phyloP scores from a whole-genome alignment of 2,329 filamentous ascomycete species.

The Fusarium pseudoanthophilum region DNA sequence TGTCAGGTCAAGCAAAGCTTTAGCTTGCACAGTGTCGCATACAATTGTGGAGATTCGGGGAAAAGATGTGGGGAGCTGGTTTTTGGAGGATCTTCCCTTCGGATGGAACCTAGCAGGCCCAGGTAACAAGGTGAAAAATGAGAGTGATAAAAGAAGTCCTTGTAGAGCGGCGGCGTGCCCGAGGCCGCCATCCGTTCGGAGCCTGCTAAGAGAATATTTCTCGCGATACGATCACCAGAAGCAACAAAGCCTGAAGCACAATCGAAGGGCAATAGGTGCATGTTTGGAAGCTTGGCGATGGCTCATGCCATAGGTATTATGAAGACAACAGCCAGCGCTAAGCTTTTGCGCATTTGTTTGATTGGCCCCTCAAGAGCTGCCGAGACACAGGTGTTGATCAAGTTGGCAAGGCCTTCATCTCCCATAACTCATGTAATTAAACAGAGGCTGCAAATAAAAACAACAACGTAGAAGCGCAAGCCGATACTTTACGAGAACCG shows the following conservation, averaged over 20 bases:
- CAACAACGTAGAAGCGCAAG: background rate
- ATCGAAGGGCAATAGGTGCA: background rate
- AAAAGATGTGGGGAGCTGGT: conserved; percentile 23
- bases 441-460: conserved; percentile 1
- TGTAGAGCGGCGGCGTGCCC: conserved; percentile 1
- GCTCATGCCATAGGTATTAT: background rate
- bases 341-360: conserved; percentile 12
- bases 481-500: background rate
- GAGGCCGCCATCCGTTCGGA: background rate
- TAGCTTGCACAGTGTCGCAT: conserved; percentile 26
- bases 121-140: background rate
- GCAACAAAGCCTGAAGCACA: background rate
- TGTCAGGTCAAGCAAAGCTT: conserved; percentile 16
- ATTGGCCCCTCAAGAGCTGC: conserved; percentile 16
- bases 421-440: conserved; percentile 26
- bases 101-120: conserved; percentile 21
- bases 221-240: background rate
- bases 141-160: background rate
- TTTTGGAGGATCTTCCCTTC: conserved; percentile 16
- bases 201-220: background rate
- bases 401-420: conserved; percentile 16
- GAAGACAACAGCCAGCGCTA: conserved; percentile 1
- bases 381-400: conserved; percentile 21
- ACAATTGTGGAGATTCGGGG: conserved; percentile 24
- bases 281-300: background rate